These are phyloP conservation scores for Kluyveromyces sp. DNA, from an alignment of 1,139 yeast genomes.

Conservation along the genomic window DNA sequence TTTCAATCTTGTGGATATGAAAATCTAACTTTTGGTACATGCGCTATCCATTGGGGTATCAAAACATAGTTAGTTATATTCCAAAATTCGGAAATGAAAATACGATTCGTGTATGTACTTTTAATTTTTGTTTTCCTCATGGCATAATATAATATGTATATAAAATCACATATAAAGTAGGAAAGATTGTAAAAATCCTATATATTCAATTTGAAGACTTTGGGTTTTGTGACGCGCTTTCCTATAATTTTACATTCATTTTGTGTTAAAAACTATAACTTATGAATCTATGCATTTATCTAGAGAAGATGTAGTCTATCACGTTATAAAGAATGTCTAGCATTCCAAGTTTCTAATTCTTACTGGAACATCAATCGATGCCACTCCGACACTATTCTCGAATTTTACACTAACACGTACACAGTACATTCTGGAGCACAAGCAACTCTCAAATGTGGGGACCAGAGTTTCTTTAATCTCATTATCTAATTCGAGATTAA, in stretches of 20 bases:
- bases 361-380: slow-evolving; percentile 31
- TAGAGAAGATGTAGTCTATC: neutral
- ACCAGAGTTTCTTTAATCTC: slow-evolving; percentile 37
- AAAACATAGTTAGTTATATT: slow-evolving; percentile 40
- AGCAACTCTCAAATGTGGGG: slow-evolving; percentile 53
- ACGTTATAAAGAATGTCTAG: neutral
- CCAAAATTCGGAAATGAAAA: neutral
- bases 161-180: too few species aligned
- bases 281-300: too few species aligned
- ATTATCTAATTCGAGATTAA: slow-evolving; percentile 26
- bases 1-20: slow-evolving; percentile 91
- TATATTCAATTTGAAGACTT: too few species aligned
- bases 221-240: too few species aligned
- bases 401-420: slow-evolving; percentile 30
- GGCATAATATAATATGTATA: too few species aligned
- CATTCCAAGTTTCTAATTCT: slow-evolving; percentile 9
- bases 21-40: slow-evolving; percentile 91
- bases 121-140: too few species aligned
- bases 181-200: too few species aligned
- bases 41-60: slow-evolving; percentile 93
- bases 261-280: too few species aligned
- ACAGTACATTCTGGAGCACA: slow-evolving; percentile 45
- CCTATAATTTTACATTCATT: too few species aligned
- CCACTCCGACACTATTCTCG: slow-evolving; percentile 26
- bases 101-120: neutral